A percentile compares a stretch with the other conserved stretches of the same genome.
Evolutionary conservation across 768 basidiomycete genomes (phyloP).

Genomic region (Trichaptum fuscoviolaceum): DNA sequence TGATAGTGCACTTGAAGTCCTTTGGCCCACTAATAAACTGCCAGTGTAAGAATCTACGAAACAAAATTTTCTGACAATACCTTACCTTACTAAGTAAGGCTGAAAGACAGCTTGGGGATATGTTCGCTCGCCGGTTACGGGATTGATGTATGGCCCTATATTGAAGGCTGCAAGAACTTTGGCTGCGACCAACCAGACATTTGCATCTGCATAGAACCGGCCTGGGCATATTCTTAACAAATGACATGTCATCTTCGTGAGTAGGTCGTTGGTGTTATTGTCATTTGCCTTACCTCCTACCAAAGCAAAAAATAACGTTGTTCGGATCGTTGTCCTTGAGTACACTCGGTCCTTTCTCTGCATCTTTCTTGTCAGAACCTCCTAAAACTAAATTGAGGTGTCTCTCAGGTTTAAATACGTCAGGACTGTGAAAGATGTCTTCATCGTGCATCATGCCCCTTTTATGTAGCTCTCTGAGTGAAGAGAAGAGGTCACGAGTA

Average conservation of each 20-base stretch:
- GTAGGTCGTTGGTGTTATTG: background rate
- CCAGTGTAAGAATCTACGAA: too few species aligned
- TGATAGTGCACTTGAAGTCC: background rate
- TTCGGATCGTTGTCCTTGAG: background rate
- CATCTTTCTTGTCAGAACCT: background rate
- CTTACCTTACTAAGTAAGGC: background rate
- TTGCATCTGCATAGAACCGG: conserved; percentile 17
- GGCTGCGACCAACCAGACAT: conserved; percentile 21
- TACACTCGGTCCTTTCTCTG: background rate
- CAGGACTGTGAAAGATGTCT: background rate
- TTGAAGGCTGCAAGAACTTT: conserved; percentile 23
- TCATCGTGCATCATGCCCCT: conserved; percentile 5
- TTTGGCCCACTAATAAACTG: background rate
- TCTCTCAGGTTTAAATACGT: conserved; percentile 1
- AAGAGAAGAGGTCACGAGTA: background rate
- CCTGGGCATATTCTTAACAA: background rate
- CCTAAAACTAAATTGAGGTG: background rate
- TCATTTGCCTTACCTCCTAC: background rate
- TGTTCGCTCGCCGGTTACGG: background rate
- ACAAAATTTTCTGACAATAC: background rate
- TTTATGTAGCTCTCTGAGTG: too few species aligned
- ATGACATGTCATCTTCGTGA: background rate
- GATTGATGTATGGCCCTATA: conserved; percentile 8
- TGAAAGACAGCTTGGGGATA: background rate
- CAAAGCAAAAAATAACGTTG: conserved; percentile 1